phyloP scores from a whole-genome alignment of 2,329 filamentous ascomycete genomes.

The Pseudocercospora cruenta region DNA sequence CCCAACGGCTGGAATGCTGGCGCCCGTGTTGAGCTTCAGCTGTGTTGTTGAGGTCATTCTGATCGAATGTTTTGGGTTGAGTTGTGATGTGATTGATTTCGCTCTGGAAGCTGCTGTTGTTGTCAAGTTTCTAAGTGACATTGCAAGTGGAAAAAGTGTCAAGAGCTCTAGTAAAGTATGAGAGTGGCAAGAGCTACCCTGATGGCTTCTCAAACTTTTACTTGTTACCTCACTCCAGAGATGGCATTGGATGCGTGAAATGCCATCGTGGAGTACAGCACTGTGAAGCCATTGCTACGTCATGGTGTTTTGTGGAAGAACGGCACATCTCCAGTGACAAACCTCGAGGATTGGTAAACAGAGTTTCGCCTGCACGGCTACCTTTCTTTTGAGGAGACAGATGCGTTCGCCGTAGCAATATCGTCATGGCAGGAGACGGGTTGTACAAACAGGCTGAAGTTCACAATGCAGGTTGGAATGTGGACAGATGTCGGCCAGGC shows the following conservation, averaged over 20 bases:
- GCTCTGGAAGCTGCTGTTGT: conserved; percentile 21
- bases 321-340: not conserved
- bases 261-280: not conserved
- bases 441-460: not conserved
- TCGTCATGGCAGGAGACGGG: not conserved
- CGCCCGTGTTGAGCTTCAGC: conserved; percentile 44
- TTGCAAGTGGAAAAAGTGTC: not conserved
- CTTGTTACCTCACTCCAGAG: conserved; percentile 3
- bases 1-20: conserved; percentile 40
- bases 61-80: conserved; percentile 24
- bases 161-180: conserved; percentile 2
- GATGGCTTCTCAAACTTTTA: not conserved
- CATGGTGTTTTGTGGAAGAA: not conserved
- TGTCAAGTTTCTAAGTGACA: not conserved
- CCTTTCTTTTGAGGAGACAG: not conserved
- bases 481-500: not conserved
- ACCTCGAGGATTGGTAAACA: not conserved
- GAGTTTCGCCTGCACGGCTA: not conserved
- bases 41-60: conserved; percentile 38
- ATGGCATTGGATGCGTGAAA: not conserved
- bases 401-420: not conserved
- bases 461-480: not conserved
- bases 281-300: conserved; percentile 4
- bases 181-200: conserved; percentile 10
- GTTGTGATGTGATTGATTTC: conserved; percentile 22